phyloP scores from a whole-genome alignment of 139 green algal genomes.

The Coelastrella sp. region DNA sequence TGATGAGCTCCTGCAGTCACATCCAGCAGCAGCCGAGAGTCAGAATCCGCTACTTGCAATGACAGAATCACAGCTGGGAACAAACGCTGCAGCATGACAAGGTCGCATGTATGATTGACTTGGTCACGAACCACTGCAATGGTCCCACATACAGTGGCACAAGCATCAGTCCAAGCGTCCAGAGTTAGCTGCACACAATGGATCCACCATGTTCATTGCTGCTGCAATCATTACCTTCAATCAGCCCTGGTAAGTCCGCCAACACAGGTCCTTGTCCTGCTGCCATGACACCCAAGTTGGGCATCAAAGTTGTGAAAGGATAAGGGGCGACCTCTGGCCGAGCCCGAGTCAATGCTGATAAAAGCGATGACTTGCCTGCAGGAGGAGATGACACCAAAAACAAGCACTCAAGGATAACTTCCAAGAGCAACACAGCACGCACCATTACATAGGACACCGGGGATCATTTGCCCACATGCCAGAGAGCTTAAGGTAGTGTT shows the following conservation, averaged over 20 bases:
- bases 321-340: constrained; percentile 88
- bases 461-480: too few species aligned
- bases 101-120: too few species aligned
- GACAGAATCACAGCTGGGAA: neutral
- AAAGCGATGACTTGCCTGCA: constrained; percentile 82
- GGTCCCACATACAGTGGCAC: neutral
- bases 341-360: constrained; percentile 81
- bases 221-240: constrained; percentile 65
- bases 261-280: constrained; percentile 58
- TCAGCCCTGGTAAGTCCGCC: constrained; percentile 90
- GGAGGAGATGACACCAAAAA: too few species aligned
- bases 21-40: neutral
- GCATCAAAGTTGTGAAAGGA: constrained; percentile 96
- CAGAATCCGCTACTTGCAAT: neutral
- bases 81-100: too few species aligned
- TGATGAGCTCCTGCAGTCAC: constrained; percentile 63
- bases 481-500: too few species aligned
- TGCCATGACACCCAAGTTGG: constrained; percentile 90
- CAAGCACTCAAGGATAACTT: too few species aligned
- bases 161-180: neutral
- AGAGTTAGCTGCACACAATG: too few species aligned
- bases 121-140: too few species aligned
- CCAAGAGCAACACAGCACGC: too few species aligned
- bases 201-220: too few species aligned
- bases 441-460: too few species aligned